phyloP scores from a whole-genome alignment of 139 green algal species.

The Tetraselmis striata region DNA sequence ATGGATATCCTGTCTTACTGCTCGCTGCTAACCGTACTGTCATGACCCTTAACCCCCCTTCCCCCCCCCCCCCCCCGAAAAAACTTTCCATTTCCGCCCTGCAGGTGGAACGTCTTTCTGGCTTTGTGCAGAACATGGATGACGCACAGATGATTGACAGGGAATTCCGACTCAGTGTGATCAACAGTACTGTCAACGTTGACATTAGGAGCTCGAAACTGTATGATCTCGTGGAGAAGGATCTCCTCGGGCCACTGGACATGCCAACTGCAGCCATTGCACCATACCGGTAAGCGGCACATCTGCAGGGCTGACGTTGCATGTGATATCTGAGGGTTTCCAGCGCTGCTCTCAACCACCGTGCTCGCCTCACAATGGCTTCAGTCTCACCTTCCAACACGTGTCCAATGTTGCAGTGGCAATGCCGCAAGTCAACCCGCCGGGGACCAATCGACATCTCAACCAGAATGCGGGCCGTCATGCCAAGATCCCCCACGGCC shows the following conservation, averaged over 20 bases:
- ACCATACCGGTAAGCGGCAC: conserved; percentile 41
- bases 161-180: conserved; percentile 45
- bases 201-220: conserved; percentile 60
- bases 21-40: no score
- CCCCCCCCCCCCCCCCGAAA: neutral
- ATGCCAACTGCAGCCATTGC: conserved; percentile 19
- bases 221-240: conserved; percentile 75
- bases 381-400: no score
- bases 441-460: neutral
- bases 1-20: neutral
- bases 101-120: conserved; percentile 58
- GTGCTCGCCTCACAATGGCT: neutral
- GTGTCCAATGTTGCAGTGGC: neutral
- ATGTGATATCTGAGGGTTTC: neutral
- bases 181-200: conserved; percentile 67
- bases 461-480: no score
- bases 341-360: neutral
- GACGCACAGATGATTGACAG: conserved; percentile 22
- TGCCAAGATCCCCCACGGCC: no score
- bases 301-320: conserved; percentile 47
- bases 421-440: neutral
- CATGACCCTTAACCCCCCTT: no score
- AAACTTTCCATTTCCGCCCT: no score
- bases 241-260: conserved; percentile 40
- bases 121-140: conserved; percentile 34